These are phyloP conservation scores for Kodamaea arcana DNA, from an alignment of 1,139 yeast genomes.

Conservation along the genomic window DNA sequence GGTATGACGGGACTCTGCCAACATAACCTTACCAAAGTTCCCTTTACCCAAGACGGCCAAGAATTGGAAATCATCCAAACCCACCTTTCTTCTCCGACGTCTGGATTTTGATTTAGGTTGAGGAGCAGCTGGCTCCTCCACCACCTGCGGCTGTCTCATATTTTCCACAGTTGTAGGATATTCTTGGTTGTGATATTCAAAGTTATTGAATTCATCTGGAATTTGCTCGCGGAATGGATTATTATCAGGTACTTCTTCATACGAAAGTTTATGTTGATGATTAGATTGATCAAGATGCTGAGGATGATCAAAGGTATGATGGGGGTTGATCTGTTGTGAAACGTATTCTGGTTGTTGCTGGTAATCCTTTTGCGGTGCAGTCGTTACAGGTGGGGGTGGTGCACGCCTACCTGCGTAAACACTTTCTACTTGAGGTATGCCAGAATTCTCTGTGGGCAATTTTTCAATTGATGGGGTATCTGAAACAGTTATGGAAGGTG, in stretches of 20 bases:
- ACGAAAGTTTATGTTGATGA: constrained; percentile 8
- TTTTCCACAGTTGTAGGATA: constrained; percentile 4
- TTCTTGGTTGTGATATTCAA: constrained; percentile 28
- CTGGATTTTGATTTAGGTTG: constrained; percentile 21
- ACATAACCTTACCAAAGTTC: constrained; percentile 95
- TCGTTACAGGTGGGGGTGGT: constrained; percentile 17
- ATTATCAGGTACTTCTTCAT: constrained; percentile 5
- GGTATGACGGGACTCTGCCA: constrained; percentile 85
- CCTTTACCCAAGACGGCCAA: constrained; percentile 95
- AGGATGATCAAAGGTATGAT: neutral
- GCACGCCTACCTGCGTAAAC: constrained; percentile 27
- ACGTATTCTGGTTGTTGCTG: constrained; percentile 11
- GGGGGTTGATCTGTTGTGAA: constrained; percentile 7
- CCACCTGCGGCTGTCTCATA: neutral
- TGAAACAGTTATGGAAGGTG: constrained; percentile 11
- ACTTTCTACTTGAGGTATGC: constrained; percentile 31
- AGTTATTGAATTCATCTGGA: constrained; percentile 21
- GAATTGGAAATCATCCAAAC: constrained; percentile 90
- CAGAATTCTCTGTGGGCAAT: constrained; percentile 36
- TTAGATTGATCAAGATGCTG: constrained; percentile 10
- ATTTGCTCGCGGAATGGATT: constrained; percentile 15
- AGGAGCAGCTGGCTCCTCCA: constrained; percentile 10
- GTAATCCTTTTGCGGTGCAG: constrained; percentile 10
- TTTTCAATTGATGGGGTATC: constrained; percentile 12
- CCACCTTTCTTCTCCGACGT: constrained; percentile 63